These are phyloP conservation scores for Lentinula sp. DNA, from an alignment of 768 basidiomycete species.

Conservation along the genomic window DNA sequence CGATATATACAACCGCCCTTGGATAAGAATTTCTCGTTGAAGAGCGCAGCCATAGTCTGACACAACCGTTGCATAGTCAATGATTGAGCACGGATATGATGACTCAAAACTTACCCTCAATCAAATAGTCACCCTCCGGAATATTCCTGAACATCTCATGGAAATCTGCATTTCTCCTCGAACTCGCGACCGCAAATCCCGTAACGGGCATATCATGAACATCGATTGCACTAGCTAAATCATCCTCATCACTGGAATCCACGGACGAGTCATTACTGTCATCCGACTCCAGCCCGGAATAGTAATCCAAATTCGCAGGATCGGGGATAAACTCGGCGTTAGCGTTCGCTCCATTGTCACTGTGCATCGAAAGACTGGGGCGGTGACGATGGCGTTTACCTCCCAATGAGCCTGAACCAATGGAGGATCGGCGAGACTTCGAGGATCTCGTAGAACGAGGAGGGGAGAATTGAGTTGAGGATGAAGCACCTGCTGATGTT, in stretches of 20 bases:
- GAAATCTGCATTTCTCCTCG: constrained; percentile 91
- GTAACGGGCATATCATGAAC: constrained; percentile 86
- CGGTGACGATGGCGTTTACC: constrained; percentile 9
- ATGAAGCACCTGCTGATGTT: constrained; percentile 7
- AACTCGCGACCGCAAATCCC: constrained; percentile 96
- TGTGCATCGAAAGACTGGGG: constrained; percentile 18
- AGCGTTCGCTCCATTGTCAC: constrained; percentile 19
- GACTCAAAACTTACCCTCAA: constrained; percentile 67
- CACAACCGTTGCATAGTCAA: background rate
- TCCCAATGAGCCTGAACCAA: background rate
- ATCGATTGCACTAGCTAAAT: constrained; percentile 38
- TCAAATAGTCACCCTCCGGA: constrained; percentile 94
- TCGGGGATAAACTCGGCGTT: constrained; percentile 25
- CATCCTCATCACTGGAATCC: constrained; percentile 25
- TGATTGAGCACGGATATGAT: constrained; percentile 1
- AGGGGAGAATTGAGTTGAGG: constrained; percentile 2
- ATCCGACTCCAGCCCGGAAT: constrained; percentile 30
- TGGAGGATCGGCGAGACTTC: constrained; percentile 6
- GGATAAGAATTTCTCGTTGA: constrained; percentile 93
- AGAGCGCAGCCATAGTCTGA: constrained; percentile 96
- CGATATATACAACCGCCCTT: constrained; percentile 93
- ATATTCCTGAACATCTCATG: constrained; percentile 87
- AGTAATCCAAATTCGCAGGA: constrained; percentile 25
- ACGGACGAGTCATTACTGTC: constrained; percentile 13
- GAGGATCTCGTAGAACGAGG: background rate